Conservation (phyloP, 352 stramenopile genomes). For the Globisporangium viniferum region DNA sequence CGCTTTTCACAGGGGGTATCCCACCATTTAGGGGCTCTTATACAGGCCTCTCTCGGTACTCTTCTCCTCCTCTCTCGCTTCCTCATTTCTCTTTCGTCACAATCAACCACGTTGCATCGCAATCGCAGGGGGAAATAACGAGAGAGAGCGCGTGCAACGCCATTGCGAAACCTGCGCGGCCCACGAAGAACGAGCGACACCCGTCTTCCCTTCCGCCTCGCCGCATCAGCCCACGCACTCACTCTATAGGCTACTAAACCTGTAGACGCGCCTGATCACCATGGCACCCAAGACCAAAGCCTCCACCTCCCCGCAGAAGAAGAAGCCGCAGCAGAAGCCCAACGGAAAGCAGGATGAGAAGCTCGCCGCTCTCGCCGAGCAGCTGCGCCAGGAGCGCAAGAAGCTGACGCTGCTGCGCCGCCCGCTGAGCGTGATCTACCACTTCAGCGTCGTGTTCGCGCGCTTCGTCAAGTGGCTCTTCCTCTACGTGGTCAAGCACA, state of each 20-base stretch:
- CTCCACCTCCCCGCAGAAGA: constrained; percentile 3
- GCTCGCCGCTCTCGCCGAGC: constrained; percentile 35
- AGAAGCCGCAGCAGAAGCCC: not conserved
- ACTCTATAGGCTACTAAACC: not conserved
- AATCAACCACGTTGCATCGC: constrained; percentile 1
- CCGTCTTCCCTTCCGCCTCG: not conserved
- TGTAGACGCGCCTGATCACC: not conserved
- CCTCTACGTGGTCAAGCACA: constrained; percentile 61
- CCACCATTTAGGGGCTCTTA: not conserved
- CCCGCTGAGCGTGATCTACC: constrained; percentile 69
- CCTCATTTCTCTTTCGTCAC: not conserved
- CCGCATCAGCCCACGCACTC: not conserved
- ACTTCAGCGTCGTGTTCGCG: constrained; percentile 77
- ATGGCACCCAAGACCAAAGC: constrained; percentile 9
- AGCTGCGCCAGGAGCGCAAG: constrained; percentile 73
- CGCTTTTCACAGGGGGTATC: not conserved
- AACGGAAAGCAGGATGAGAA: not conserved
- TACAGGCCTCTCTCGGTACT: not conserved
- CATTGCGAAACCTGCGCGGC: constrained; percentile 6
- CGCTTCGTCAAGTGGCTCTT: constrained; percentile 74
- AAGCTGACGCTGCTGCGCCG: constrained; percentile 81
- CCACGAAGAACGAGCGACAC: not conserved
- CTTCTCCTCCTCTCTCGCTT: too few species aligned
- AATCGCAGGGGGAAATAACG: not conserved
- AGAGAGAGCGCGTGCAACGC: not conserved